Percentiles rank a stretch among this genome's conserved stretches.
phyloP scores from a whole-genome alignment of 345 rosid genomes.

The Citrus medica region DNA sequence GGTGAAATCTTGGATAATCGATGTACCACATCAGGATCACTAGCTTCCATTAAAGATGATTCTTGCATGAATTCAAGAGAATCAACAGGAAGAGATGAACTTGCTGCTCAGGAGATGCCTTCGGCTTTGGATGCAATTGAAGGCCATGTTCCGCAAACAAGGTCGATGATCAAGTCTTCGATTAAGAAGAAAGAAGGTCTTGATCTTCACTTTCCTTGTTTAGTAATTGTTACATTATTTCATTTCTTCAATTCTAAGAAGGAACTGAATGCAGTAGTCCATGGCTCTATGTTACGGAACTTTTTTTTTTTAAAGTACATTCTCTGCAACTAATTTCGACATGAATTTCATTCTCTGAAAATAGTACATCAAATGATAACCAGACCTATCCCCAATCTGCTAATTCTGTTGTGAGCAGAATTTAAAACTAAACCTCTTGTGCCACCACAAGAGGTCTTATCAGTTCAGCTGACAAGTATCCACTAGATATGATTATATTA shows the following conservation, averaged over 20 bases:
- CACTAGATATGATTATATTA: no score
- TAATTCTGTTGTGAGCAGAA: neutral
- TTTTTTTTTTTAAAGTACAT: neutral
- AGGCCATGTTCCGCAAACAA: constrained; percentile 66
- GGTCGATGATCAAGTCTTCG: neutral
- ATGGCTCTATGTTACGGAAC: neutral
- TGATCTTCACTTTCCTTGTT: neutral
- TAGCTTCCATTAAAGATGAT: constrained; percentile 22
- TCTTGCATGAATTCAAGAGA: constrained; percentile 15
- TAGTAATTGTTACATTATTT: neutral
- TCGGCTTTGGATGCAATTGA: constrained; percentile 64
- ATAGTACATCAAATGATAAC: neutral
- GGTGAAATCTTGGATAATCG: constrained; percentile 14
- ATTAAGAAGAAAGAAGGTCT: constrained; percentile 1
- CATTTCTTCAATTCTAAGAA: neutral
- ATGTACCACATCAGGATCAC: constrained; percentile 13
- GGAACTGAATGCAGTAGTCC: neutral
- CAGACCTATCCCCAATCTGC: neutral
- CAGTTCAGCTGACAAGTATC: no score
- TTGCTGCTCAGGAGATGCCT: neutral
- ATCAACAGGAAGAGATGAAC: neutral
- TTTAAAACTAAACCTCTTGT: neutral
- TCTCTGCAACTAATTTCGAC: neutral
- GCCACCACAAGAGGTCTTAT: neutral
- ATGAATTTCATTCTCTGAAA: neutral